A percentile compares a stretch with the other conserved stretches of the same genome.
These are phyloP conservation scores for Curvularia lunata DNA, from an alignment of 2,329 filamentous ascomycete species.

Conservation along the genomic window DNA sequence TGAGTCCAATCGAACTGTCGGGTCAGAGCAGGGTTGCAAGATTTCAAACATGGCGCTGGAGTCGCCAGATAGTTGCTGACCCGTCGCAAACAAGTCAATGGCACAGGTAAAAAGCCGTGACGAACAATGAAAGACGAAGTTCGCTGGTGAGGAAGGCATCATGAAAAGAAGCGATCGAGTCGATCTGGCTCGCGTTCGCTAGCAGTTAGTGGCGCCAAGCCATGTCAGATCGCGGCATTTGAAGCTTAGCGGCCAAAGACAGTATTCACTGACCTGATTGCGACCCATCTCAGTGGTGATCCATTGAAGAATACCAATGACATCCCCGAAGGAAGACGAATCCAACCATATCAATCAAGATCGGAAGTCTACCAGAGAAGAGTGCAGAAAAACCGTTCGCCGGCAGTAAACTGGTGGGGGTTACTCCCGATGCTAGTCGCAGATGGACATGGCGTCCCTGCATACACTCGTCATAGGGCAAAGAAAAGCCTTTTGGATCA, in stretches of 20 bases:
- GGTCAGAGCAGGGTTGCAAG: background rate
- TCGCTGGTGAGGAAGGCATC: background rate
- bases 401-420: slow-evolving; percentile 17
- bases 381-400: background rate
- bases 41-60: background rate
- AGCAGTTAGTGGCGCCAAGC: slow-evolving; percentile 12
- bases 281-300: background rate
- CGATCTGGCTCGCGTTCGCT: slow-evolving; percentile 13
- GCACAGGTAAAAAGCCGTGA: background rate
- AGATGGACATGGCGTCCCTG: slow-evolving; percentile 21
- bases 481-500: slow-evolving; percentile 4
- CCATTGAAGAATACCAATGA: background rate
- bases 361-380: background rate
- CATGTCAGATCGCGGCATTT: slow-evolving; percentile 10
- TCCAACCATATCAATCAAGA: slow-evolving; percentile 3
- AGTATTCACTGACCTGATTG: background rate
- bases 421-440: slow-evolving; percentile 16
- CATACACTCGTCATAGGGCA: slow-evolving; percentile 28
- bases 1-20: background rate
- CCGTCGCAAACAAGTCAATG: background rate
- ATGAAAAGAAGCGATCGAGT: slow-evolving; percentile 14
- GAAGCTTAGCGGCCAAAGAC: slow-evolving; percentile 12
- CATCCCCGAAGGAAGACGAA: background rate
- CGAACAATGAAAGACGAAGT: background rate
- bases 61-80: background rate